A percentile compares a stretch with the other conserved stretches of the same genome.
Evolutionary conservation across 306 rosid species (phyloP).

Genomic region (Casuarina glauca): DNA sequence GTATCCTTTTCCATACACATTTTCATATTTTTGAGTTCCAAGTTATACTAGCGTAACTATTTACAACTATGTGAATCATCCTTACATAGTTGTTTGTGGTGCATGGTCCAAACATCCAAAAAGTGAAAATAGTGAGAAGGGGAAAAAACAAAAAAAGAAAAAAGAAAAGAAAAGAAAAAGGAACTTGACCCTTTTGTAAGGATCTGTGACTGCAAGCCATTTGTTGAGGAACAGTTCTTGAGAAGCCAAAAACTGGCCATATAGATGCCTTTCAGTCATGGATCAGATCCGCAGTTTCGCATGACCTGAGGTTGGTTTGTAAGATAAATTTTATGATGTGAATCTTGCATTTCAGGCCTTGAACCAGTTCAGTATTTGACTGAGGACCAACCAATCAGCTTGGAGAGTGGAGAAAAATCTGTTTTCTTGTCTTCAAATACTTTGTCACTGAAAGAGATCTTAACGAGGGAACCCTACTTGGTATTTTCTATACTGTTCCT

Average conservation of each 20-base stretch:
- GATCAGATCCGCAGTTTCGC: background rate
- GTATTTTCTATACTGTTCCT: slow-evolving; percentile 55
- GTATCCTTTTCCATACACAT: background rate
- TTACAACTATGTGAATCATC: background rate
- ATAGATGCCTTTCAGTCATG: background rate
- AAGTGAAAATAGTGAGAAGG: no score
- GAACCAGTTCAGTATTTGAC: slow-evolving; percentile 37
- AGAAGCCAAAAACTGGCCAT: no score
- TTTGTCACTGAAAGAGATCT: slow-evolving; percentile 37
- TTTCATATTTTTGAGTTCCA: background rate
- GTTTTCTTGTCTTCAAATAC: slow-evolving; percentile 30
- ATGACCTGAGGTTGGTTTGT: background rate
- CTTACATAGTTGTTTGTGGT: no score
- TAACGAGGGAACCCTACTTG: slow-evolving; percentile 56
- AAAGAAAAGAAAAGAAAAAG: background rate
- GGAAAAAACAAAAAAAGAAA: background rate
- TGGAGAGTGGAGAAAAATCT: slow-evolving; percentile 30
- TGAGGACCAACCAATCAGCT: slow-evolving; percentile 24
- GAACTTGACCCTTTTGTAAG: background rate
- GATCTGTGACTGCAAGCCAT: background rate
- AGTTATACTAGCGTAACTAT: background rate
- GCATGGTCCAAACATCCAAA: background rate
- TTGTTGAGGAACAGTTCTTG: no score
- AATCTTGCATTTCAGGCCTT: slow-evolving; percentile 49
- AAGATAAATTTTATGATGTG: slow-evolving; percentile 1